Evolutionary conservation across 1,284 basidiomycete species (phyloP).

Genomic region (Polyporus tsugae): DNA sequence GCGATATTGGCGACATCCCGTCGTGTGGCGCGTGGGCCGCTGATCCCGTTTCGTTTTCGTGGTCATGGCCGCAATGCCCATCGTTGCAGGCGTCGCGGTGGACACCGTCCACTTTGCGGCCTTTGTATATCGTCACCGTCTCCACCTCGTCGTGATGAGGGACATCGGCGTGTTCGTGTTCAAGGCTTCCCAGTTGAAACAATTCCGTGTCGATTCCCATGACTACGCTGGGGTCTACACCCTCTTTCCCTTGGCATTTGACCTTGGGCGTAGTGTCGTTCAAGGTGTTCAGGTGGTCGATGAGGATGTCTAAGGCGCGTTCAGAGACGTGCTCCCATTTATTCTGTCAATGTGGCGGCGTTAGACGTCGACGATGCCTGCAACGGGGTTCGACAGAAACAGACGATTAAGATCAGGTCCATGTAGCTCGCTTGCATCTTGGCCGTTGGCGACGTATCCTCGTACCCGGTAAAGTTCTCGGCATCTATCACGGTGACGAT

Average conservation of each 20-base stretch:
- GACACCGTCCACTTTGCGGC: constrained; percentile 42
- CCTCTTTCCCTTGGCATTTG: constrained; percentile 66
- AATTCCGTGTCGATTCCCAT: constrained; percentile 88
- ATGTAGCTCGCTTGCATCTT: constrained; percentile 95
- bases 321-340: constrained; percentile 89
- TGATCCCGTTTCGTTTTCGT: constrained; percentile 14
- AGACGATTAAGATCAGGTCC: constrained; percentile 84
- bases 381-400: not conserved
- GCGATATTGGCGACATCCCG: constrained; percentile 24
- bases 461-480: constrained; percentile 90
- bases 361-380: not conserved
- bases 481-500: constrained; percentile 92
- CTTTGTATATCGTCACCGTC: constrained; percentile 69
- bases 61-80: constrained; percentile 26
- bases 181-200: constrained; percentile 54
- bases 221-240: constrained; percentile 78
- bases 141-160: constrained; percentile 85
- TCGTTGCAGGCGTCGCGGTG: constrained; percentile 5
- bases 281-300: constrained; percentile 88
- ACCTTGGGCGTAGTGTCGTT: constrained; percentile 91
- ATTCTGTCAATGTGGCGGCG: constrained; percentile 58
- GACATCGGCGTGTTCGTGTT: constrained; percentile 38
- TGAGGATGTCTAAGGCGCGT: constrained; percentile 77
- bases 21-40: not conserved
- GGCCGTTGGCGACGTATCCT: constrained; percentile 88